A percentile compares a stretch with the other conserved stretches of the same genome.
Conservation (phyloP, 192 early-diverging fungal species). For the Umbelopsis sp. region DNA sequence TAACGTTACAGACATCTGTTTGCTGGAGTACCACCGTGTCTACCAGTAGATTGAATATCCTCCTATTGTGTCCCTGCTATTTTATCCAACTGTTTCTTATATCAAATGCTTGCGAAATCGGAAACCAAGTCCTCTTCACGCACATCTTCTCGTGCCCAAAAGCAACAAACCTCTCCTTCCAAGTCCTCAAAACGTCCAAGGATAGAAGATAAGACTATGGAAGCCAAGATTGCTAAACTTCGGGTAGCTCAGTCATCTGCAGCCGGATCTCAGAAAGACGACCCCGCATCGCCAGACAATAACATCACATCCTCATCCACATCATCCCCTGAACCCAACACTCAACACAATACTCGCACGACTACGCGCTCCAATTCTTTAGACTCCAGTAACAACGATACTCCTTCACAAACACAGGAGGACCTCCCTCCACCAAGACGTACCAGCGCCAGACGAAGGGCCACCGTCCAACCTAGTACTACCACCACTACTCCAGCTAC, state of each 20-base stretch:
- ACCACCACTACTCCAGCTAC: background rate
- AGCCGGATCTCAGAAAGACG: conserved; percentile 21
- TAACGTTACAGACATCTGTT: background rate
- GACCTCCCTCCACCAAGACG: conserved; percentile 15
- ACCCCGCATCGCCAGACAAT: conserved; percentile 20
- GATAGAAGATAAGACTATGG: background rate
- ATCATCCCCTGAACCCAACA: conserved; percentile 6
- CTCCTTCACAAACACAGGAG: conserved; percentile 14
- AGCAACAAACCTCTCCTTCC: conserved; percentile 5
- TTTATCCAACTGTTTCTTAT: background rate
- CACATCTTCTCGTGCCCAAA: conserved; percentile 9
- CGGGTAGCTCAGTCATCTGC: conserved; percentile 17
- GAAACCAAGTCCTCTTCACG: conserved; percentile 13
- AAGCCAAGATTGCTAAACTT: conserved; percentile 14
- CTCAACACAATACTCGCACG: background rate
- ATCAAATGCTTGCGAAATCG: conserved; percentile 13
- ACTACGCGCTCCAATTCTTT: conserved; percentile 18
- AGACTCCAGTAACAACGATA: conserved; percentile 14
- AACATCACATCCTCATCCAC: conserved; percentile 15
- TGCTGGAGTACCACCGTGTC: conserved; percentile 3
- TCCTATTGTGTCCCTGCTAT: background rate
- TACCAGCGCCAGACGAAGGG: conserved; percentile 2
- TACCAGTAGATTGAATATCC: background rate
- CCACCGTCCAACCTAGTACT: background rate
- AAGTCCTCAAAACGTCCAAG: conserved; percentile 3